phyloP scores from a whole-genome alignment of 306 rosid species.

The Sphenostylis stenocarpa region DNA sequence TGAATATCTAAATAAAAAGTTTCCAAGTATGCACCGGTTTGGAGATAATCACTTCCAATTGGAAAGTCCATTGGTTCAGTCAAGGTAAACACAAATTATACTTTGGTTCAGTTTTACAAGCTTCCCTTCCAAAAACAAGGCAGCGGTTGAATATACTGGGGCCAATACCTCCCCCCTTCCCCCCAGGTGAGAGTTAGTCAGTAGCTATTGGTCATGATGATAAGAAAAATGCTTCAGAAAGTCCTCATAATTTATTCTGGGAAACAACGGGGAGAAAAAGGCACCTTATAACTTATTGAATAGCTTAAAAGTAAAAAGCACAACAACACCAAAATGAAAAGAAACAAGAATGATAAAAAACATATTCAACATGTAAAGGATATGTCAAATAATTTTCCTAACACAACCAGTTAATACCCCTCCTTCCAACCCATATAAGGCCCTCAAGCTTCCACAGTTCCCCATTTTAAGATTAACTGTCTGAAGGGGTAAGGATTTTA shows the following conservation, averaged over 20 bases:
- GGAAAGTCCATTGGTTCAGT: background rate
- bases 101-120: background rate
- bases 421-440: background rate
- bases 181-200: background rate
- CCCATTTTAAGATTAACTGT: background rate
- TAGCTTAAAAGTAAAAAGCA: background rate
- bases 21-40: background rate
- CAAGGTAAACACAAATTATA: background rate
- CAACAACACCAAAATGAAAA: too few species aligned
- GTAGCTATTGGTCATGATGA: background rate
- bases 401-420: constrained; percentile 20
- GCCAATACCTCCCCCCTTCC: background rate
- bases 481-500: background rate
- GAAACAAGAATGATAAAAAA: background rate
- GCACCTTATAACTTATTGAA: background rate
- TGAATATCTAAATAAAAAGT: too few species aligned
- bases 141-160: background rate
- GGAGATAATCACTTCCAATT: constrained; percentile 16
- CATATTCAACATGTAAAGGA: constrained; percentile 23
- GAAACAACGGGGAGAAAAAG: background rate
- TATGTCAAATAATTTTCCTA: background rate
- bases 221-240: background rate
- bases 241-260: background rate
- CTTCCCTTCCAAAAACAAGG: background rate
- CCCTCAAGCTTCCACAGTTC: constrained; percentile 5